A percentile compares a stretch with the other conserved stretches of the same genome.
Evolutionary conservation across 2,329 filamentous ascomycete genomes (phyloP).

Genomic region (Gyromitra esculenta): DNA sequence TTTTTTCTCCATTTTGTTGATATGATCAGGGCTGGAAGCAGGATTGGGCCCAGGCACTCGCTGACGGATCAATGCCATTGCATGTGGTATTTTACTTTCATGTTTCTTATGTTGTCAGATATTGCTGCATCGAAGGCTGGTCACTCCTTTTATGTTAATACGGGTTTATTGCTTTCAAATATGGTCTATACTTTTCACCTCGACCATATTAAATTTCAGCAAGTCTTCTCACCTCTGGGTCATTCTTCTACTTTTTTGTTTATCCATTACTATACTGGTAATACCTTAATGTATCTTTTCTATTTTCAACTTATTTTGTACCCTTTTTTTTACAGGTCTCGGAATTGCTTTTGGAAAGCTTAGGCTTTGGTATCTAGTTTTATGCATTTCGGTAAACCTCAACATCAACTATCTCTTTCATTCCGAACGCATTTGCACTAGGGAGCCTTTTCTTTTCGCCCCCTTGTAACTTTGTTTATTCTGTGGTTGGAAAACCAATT

Average conservation of each 20-base stretch:
- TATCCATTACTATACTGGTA: conserved; percentile 36
- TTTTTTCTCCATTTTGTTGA: background rate
- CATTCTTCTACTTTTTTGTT: conserved; percentile 6
- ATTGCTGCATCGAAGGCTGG: conserved; percentile 16
- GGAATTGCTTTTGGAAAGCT: background rate
- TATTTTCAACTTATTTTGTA: background rate
- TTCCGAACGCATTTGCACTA: background rate
- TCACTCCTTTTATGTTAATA: conserved; percentile 16
- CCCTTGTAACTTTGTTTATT: background rate
- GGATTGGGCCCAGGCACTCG: background rate
- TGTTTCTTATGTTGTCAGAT: conserved; percentile 9
- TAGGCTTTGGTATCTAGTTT: conserved; percentile 11
- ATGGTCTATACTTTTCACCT: background rate
- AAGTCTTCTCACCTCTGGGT: conserved; percentile 7
- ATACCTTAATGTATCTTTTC: conserved; percentile 38
- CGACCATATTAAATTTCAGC: conserved; percentile 2
- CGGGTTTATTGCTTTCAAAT: conserved; percentile 8
- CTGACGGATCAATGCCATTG: background rate
- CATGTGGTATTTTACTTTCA: conserved; percentile 5
- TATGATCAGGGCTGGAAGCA: background rate
- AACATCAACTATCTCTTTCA: background rate
- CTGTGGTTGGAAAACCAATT: background rate
- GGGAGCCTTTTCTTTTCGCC: background rate
- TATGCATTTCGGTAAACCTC: background rate
- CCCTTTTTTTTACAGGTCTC: background rate